phyloP scores from a whole-genome alignment of 305 asterid species.

The Solanum aculeatissimum region DNA sequence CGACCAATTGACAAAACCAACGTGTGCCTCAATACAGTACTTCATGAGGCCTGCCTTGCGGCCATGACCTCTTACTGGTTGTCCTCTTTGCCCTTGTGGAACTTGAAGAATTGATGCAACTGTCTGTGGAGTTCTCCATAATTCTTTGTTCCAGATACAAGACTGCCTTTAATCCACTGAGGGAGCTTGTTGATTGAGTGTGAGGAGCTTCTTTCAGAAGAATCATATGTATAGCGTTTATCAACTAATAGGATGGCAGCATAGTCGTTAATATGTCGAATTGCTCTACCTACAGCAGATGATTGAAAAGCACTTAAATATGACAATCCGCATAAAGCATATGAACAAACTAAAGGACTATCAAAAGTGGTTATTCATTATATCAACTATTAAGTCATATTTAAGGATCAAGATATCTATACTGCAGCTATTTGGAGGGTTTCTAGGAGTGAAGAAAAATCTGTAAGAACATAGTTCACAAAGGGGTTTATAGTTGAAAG shows the following conservation, averaged over 20 bases:
- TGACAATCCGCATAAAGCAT: background rate
- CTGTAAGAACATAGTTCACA: background rate
- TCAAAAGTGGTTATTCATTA: background rate
- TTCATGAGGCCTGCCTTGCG: background rate
- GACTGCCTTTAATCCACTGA: slow-evolving; percentile 64
- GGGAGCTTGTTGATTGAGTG: slow-evolving; percentile 76
- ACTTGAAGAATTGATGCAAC: slow-evolving; percentile 82
- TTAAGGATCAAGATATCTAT: background rate
- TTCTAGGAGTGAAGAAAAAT: background rate
- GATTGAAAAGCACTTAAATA: background rate
- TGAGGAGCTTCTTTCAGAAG: slow-evolving; percentile 35
- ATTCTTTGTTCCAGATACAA: slow-evolving; percentile 36
- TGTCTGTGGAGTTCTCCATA: slow-evolving; percentile 75
- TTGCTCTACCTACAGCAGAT: slow-evolving; percentile 69
- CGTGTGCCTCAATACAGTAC: background rate
- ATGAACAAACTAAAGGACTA: background rate
- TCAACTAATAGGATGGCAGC: slow-evolving; percentile 90
- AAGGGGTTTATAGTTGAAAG: background rate
- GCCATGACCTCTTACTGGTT: background rate
- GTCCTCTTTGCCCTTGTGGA: slow-evolving; percentile 42
- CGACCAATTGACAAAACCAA: background rate
- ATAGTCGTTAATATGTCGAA: slow-evolving; percentile 77
- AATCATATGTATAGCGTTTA: slow-evolving; percentile 64
- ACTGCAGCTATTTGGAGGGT: background rate
- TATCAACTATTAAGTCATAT: background rate